phyloP scores from a whole-genome alignment of 202 grass and related monocot species.

The Dendrocalamus latiflorus region DNA sequence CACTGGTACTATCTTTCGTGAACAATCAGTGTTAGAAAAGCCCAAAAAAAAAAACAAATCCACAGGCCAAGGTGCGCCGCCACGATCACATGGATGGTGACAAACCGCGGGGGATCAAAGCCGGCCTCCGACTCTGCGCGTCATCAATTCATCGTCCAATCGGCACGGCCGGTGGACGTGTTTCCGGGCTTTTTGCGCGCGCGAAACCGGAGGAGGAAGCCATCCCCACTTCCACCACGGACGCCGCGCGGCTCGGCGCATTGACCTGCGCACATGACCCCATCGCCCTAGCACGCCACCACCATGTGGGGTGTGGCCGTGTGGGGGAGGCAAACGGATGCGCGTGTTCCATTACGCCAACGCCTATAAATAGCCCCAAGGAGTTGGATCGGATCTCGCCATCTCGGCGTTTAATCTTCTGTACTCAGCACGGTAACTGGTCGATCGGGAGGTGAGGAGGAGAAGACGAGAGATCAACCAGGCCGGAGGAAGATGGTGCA shows the following conservation, averaged over 20 bases:
- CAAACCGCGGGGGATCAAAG: too few species aligned
- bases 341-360: background rate
- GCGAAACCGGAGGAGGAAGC: slow-evolving; percentile 13
- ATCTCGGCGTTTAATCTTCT: background rate
- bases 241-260: background rate
- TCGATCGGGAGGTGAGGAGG: background rate
- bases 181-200: background rate
- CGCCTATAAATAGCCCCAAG: background rate
- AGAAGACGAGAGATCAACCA: background rate
- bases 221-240: background rate
- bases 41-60: too few species aligned
- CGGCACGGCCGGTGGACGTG: too few species aligned
- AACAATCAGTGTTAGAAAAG: too few species aligned
- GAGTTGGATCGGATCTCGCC: slow-evolving; percentile 10
- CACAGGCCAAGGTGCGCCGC: too few species aligned
- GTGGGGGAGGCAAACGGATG: background rate
- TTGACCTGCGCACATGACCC: background rate
- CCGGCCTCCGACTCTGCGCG: too few species aligned
- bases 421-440: background rate
- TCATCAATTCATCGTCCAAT: too few species aligned
- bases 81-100: too few species aligned
- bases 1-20: too few species aligned
- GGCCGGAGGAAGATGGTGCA: slow-evolving; percentile 48
- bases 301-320: slow-evolving; percentile 22
- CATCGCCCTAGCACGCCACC: slow-evolving; percentile 14